Evolutionary conservation across 208 protist genomes (phyloP).

Genomic region (Blastocrithidia nonstop): DNA sequence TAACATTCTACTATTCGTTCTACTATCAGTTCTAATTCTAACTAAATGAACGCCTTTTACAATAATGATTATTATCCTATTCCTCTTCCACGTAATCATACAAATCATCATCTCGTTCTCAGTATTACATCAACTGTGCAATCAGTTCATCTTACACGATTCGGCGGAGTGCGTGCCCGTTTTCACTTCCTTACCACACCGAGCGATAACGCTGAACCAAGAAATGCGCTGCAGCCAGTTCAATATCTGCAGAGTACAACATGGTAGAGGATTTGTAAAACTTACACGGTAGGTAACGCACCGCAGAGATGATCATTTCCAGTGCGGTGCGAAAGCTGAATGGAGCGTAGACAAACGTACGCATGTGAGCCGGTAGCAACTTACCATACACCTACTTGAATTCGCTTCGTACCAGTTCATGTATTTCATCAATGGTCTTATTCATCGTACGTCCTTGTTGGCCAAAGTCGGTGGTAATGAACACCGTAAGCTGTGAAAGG

Average conservation of each 20-base stretch:
- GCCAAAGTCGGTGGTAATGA: constrained; percentile 76
- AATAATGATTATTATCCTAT: no score
- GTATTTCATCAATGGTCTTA: constrained; percentile 31
- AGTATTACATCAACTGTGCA: constrained; percentile 26
- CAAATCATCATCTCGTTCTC: constrained; percentile 9
- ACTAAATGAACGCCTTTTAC: no score
- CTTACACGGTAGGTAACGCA: constrained; percentile 27
- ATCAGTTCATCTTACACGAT: constrained; percentile 42
- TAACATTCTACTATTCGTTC: no score
- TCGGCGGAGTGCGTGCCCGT: constrained; percentile 46
- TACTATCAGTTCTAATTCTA: no score
- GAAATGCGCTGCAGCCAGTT: constrained; percentile 32
- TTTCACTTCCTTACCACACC: constrained; percentile 41
- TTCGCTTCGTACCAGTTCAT: constrained; percentile 41
- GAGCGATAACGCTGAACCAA: constrained; percentile 23
- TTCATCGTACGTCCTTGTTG: constrained; percentile 55
- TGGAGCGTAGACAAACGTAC: constrained; percentile 38
- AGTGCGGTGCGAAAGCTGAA: constrained; percentile 27
- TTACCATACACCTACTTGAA: constrained; percentile 51
- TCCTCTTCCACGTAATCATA: no score
- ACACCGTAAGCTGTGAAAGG: constrained; percentile 37
- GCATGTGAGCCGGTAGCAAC: constrained; percentile 38
- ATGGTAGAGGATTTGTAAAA: constrained; percentile 2
- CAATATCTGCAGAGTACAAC: constrained; percentile 27
- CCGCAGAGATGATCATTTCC: constrained; percentile 26